Conservation (phyloP, 495 filamentous ascomycete genomes). For the Patellaria atrata region DNA sequence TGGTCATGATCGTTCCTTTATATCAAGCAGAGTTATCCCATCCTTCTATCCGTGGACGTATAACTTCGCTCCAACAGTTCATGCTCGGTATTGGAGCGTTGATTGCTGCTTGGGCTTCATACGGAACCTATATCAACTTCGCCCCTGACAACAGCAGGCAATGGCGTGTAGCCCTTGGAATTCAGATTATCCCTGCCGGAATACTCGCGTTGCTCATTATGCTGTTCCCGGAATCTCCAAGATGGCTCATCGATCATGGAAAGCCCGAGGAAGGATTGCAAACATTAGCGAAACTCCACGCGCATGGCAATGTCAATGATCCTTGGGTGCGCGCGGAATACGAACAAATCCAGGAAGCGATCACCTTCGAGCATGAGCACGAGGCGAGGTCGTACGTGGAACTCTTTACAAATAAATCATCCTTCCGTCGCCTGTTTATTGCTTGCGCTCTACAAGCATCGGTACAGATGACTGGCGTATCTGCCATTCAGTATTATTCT, state of each 20-base stretch:
- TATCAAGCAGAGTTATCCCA: constrained; percentile 33
- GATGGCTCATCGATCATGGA: constrained; percentile 46
- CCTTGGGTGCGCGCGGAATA: constrained; percentile 50
- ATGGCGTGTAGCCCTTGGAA: constrained; percentile 42
- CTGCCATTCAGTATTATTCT: constrained; percentile 60
- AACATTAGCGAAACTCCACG: constrained; percentile 44
- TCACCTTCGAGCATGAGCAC: constrained; percentile 41
- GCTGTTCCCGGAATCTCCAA: constrained; percentile 42
- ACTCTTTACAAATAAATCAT: constrained; percentile 47
- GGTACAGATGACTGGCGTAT: constrained; percentile 60
- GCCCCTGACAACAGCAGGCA: constrained; percentile 28
- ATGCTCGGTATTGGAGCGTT: constrained; percentile 43
- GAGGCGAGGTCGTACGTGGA: constrained; percentile 56
- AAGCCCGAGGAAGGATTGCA: constrained; percentile 37
- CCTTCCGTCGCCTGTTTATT: constrained; percentile 55
- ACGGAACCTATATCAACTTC: constrained; percentile 22
- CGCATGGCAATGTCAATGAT: constrained; percentile 42
- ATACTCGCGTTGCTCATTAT: constrained; percentile 41
- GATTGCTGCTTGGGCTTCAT: constrained; percentile 25
- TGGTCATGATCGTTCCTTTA: constrained; percentile 34
- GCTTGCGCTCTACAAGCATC: constrained; percentile 53
- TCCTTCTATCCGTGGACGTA: constrained; percentile 33
- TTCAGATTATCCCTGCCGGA: constrained; percentile 43
- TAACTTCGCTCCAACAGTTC: constrained; percentile 45
- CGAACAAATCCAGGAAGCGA: constrained; percentile 50